phyloP scores from a whole-genome alignment of 2,329 filamentous ascomycete species.

The Fusarium nelsonii region DNA sequence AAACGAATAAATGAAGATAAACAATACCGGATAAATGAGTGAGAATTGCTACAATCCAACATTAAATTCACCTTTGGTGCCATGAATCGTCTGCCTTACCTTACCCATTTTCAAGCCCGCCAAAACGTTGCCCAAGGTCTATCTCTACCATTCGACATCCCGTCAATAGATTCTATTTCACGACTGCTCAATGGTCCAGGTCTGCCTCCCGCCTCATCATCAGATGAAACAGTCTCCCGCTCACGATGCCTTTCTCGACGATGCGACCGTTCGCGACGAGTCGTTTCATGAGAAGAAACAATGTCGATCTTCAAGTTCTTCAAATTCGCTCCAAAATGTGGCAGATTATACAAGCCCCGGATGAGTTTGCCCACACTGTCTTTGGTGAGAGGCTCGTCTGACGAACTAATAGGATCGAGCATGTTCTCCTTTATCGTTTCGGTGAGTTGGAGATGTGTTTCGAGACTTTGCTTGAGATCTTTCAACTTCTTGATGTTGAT shows the following conservation, averaged over 20 bases:
- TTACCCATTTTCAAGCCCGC: neutral
- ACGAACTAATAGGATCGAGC: neutral
- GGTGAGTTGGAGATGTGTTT: slow-evolving; percentile 22
- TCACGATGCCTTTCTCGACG: neutral
- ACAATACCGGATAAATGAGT: neutral
- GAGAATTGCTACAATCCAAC: neutral
- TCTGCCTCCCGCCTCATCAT: neutral
- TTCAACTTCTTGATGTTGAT: slow-evolving; percentile 11
- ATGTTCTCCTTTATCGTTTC: slow-evolving; percentile 30
- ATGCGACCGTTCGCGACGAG: neutral
- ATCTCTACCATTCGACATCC: neutral
- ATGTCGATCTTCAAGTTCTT: slow-evolving; percentile 15
- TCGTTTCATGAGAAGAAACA: neutral
- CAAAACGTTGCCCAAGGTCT: neutral
- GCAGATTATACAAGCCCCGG: slow-evolving; percentile 16
- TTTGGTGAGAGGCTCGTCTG: slow-evolving; percentile 10
- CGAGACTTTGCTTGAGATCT: slow-evolving; percentile 13
- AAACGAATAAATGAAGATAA: neutral
- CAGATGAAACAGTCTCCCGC: neutral
- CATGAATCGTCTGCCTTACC: too few relatives aligned
- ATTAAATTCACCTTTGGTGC: too few relatives aligned
- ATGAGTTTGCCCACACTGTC: slow-evolving; percentile 10
- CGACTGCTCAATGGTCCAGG: neutral
- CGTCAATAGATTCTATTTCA: neutral
- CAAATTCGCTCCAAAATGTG: slow-evolving; percentile 27